Percentiles rank a stretch among this genome's conserved stretches.
phyloP scores from a whole-genome alignment of 352 stramenopile species.

The Pseudoperonospora humuli region DNA sequence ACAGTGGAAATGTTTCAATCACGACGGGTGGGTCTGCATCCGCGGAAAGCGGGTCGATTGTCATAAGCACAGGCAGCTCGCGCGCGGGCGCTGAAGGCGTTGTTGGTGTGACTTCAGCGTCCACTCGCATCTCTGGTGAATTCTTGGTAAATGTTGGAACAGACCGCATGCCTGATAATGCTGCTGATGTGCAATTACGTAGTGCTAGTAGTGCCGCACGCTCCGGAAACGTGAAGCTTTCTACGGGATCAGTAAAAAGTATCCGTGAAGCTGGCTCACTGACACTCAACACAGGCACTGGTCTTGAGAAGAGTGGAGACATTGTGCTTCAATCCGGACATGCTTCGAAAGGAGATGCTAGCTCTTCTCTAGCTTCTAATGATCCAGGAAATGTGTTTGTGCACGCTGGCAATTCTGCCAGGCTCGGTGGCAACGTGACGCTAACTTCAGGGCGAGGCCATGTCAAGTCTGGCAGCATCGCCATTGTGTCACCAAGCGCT shows the following conservation, averaged over 20 bases:
- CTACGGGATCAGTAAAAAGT: constrained; percentile 8
- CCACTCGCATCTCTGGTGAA: constrained; percentile 17
- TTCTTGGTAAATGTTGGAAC: constrained; percentile 21
- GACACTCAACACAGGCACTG: constrained; percentile 13
- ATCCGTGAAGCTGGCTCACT: constrained; percentile 14
- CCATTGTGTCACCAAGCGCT: constrained; percentile 14
- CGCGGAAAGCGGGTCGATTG: constrained; percentile 26
- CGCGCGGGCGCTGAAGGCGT: constrained; percentile 12
- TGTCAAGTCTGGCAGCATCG: constrained; percentile 14
- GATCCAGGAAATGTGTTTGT: constrained; percentile 17
- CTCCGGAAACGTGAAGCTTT: constrained; percentile 23
- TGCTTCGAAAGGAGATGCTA: constrained; percentile 3
- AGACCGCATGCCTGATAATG: constrained; percentile 1
- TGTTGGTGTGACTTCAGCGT: constrained; percentile 16
- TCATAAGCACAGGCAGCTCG: constrained; percentile 16
- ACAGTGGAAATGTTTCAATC: constrained; percentile 23
- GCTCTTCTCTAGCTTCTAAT: constrained; percentile 3
- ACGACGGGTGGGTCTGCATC: constrained; percentile 21
- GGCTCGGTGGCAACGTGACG: constrained; percentile 15
- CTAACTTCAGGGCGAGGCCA: constrained; percentile 11
- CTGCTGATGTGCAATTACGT: constrained; percentile 16
- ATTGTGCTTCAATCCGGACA: constrained; percentile 12
- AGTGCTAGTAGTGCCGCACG: constrained; percentile 8
- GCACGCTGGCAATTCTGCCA: constrained; percentile 12
- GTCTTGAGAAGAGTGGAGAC: constrained; percentile 16